Evolutionary conservation across 2,329 filamentous ascomycete species (phyloP).

Genomic region (Thelonectria rubi): DNA sequence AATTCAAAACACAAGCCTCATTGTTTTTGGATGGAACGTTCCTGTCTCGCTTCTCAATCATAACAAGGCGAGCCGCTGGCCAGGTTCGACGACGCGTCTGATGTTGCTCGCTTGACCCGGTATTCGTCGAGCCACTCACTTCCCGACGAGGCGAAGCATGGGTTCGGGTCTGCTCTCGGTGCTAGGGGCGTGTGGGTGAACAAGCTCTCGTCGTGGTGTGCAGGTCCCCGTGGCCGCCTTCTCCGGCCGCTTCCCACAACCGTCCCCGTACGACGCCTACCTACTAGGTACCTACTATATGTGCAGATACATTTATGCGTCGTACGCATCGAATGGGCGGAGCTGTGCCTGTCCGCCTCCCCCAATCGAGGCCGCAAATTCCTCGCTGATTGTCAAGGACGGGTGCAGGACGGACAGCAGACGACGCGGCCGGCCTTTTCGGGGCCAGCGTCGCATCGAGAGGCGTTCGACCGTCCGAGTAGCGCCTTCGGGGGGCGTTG

Average conservation of each 20-base stretch:
- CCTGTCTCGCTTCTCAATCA: conserved; percentile 41
- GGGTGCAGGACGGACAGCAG: too few relatives aligned
- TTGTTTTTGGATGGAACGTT: not conserved
- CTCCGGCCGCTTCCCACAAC: conserved; percentile 30
- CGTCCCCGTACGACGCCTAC: conserved; percentile 35
- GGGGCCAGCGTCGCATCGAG: not conserved
- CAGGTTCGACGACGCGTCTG: conserved; percentile 29
- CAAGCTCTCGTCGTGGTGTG: conserved; percentile 20
- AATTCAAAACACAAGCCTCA: not conserved
- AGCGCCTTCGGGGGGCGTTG: not conserved
- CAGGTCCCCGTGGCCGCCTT: conserved; percentile 20
- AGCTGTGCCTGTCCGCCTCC: not conserved
- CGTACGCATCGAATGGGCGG: conserved; percentile 28
- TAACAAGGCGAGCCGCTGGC: conserved; percentile 33
- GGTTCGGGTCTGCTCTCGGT: too few relatives aligned
- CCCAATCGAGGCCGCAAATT: too few relatives aligned
- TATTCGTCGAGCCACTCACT: conserved; percentile 18
- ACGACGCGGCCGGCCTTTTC: too few relatives aligned
- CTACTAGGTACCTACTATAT: too few relatives aligned
- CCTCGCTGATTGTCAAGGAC: too few relatives aligned
- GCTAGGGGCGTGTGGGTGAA: conserved; percentile 12
- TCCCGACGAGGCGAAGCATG: too few relatives aligned
- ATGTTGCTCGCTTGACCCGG: conserved; percentile 17
- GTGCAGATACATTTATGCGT: not conserved
- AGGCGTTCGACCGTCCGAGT: not conserved